Evolutionary conservation across 78 protist genomes (phyloP), one percentile per base, ranked within the genome.

Genomic region (Neovahlkampfia damariscottae): DNA sequence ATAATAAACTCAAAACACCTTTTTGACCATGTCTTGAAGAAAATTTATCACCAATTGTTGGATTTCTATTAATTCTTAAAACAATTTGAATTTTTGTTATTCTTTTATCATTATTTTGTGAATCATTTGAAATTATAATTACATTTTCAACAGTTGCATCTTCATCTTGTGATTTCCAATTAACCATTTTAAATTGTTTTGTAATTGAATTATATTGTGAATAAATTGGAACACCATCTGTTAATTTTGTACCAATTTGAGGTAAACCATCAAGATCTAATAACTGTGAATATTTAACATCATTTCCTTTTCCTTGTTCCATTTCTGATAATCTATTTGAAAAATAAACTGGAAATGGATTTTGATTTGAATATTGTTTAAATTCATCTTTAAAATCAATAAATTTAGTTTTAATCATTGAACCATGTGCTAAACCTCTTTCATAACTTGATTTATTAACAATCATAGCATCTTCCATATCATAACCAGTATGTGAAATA

Each of bases 21-120:
- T 93, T 92, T 76, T 96, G 99, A 34, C 98, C 98, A 79, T 96
- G 98, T 3, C 98, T 84, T 1, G 94, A 81, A 3, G 97, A 74
- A 71, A 97, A 97, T 87, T 97, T 97, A 89, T 97, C 99, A 4
- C 99, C 99, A 9, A 93, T 86, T 41, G 89, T 69, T 2, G 91
- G 98, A 89, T 28, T 81, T n/a, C 90, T 74, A 62, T n/a, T 50
- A 39, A 36, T 28, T 1, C 89, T 30, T 30, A 87, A 70, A 34
- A 36, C 82, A 31, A 85, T 3, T 9, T 72, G n/a, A 37, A 77
- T 38, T 38, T 3, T 31, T 67, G n/a, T 10, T 10, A 38, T 74
- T 38, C n/a, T 69, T 38, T 40, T 40, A 27, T 70, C 38, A 8
- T 50, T 29, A 74, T 30, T 3, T 41, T 36, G 82, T 2, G 59